phyloP scores from a whole-genome alignment of 805 yeast species.

The Cyberlindnera amylophila region DNA sequence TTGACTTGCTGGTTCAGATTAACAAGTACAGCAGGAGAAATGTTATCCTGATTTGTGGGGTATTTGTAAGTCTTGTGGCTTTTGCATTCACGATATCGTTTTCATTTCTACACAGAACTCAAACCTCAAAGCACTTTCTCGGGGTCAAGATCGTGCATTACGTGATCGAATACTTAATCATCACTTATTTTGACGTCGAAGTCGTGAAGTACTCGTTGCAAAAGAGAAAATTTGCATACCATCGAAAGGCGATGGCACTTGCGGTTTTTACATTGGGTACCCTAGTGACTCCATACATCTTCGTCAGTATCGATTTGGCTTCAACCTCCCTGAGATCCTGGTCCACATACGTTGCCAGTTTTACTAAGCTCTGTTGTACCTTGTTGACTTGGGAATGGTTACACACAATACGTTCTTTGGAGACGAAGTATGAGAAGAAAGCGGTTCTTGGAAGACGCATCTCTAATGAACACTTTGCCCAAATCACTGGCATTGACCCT shows the following conservation, averaged over 20 bases:
- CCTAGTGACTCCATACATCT: slow-evolving; percentile 34
- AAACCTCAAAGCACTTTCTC: neutral
- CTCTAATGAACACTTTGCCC: slow-evolving; percentile 38
- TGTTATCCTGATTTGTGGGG: slow-evolving; percentile 31
- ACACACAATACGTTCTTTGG: slow-evolving; percentile 47
- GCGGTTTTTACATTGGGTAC: slow-evolving; percentile 42
- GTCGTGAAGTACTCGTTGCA: slow-evolving; percentile 36
- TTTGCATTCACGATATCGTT: slow-evolving; percentile 25
- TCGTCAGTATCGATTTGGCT: slow-evolving; percentile 34
- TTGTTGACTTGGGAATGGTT: slow-evolving; percentile 68
- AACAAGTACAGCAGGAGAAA: slow-evolving; percentile 30
- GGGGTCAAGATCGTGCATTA: slow-evolving; percentile 30
- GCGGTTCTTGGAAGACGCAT: slow-evolving; percentile 64
- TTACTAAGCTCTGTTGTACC: slow-evolving; percentile 46
- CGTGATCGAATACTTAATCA: slow-evolving; percentile 29
- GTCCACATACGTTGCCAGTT: slow-evolving; percentile 43
- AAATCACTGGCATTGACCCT: slow-evolving; percentile 9
- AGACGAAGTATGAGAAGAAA: slow-evolving; percentile 45
- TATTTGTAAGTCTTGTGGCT: slow-evolving; percentile 29
- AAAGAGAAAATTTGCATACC: slow-evolving; percentile 43
- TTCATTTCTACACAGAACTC: slow-evolving; percentile 3
- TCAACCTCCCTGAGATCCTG: slow-evolving; percentile 43
- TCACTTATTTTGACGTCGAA: slow-evolving; percentile 30
- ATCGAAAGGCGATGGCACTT: slow-evolving; percentile 43
- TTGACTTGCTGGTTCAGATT: slow-evolving; percentile 45